Evolutionary conservation across 176 grass and related monocot species (phyloP).

Genomic region (Oryza australiensis): DNA sequence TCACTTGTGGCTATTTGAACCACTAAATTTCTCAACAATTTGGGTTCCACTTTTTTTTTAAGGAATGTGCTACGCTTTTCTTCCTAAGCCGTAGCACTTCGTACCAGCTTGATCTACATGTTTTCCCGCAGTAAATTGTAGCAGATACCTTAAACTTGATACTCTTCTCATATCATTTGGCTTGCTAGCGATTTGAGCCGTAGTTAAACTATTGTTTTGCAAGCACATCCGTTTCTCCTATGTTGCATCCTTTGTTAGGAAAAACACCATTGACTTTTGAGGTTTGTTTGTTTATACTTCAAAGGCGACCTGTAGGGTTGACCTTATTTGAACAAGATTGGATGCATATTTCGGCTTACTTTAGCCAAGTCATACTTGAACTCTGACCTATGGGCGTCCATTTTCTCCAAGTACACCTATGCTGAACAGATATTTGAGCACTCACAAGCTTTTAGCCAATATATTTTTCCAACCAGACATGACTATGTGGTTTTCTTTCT

Average conservation of each 20-base stretch:
- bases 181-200: not conserved
- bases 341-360: not conserved
- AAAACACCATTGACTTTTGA: not conserved
- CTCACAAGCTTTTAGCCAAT: not conserved
- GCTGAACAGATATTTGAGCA: not conserved
- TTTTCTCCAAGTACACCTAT: not conserved
- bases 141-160: not conserved
- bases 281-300: not conserved
- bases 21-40: not conserved
- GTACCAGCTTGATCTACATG: not conserved
- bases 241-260: not conserved
- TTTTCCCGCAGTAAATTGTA: not conserved
- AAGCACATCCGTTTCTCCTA: not conserved
- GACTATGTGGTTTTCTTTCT: constrained; percentile 34
- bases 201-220: constrained; percentile 4
- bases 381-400: constrained; percentile 10
- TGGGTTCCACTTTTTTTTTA: not conserved
- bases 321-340: not conserved
- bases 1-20: not conserved
- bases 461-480: constrained; percentile 14
- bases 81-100: not conserved
- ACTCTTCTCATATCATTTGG: not conserved
- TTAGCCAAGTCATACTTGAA: not conserved
- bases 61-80: not conserved
- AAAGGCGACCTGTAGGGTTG: not conserved